These are phyloP conservation scores for Jasminum sambac DNA, from an alignment of 257 asterid species.

Conservation along the genomic window DNA sequence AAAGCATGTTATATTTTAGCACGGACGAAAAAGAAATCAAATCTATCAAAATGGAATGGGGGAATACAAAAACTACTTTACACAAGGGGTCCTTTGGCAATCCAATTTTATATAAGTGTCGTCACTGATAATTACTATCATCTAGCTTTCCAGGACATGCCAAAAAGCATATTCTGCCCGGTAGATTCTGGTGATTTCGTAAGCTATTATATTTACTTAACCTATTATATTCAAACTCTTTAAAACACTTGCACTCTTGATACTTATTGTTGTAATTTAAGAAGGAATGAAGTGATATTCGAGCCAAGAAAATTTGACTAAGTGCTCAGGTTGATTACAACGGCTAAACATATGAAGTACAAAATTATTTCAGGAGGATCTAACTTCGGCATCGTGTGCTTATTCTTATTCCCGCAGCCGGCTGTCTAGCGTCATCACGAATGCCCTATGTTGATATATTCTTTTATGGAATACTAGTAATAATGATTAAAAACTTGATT, in stretches of 20 bases:
- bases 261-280: background rate
- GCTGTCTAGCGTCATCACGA: conserved; percentile 4
- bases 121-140: no score
- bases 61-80: no score
- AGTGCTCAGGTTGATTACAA: background rate
- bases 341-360: background rate
- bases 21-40: no score
- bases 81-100: no score
- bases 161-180: conserved; percentile 17
- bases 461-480: no score
- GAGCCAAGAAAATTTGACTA: conserved; percentile 2
- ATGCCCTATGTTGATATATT: no score
- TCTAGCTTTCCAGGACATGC: background rate
- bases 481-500: no score
- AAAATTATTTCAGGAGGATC: background rate
- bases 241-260: background rate
- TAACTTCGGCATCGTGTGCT: conserved; percentile 22
- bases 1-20: no score
- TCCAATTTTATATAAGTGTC: no score
- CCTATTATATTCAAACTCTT: background rate
- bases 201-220: background rate
- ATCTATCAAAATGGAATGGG: no score
- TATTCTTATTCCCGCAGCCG: conserved; percentile 14
- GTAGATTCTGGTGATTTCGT: background rate
- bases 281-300: background rate